Base-by-base conservation (phyloP, 108 stramenopile genomes). In the Mayamaea pseudoterrestris region DNA sequence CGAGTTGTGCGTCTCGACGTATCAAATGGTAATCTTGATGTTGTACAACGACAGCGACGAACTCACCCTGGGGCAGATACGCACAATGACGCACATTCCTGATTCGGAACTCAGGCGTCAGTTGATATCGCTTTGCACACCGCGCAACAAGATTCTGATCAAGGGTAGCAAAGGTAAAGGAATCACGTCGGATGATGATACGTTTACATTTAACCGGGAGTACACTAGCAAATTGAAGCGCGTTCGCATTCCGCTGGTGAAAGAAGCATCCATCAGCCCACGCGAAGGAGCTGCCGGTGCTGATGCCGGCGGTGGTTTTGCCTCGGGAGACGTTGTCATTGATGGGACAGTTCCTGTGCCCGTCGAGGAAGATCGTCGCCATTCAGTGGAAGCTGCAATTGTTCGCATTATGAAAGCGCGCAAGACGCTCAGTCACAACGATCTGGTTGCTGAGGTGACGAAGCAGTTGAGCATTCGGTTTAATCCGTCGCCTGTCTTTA, bases 351-450 rank as follows among this genome's bases (percentile, higher is more conserved):
- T 88, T 24, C 90, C 87, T 16, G 52, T 75, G 12, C 53, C 73
- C 29, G 90, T 93, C 27, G 90, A 92, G 57, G 89, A 92, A 60
- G 87, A 95, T 46, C 69, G 87, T 40, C 76, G 86, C 27, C 92
- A 97, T 58, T 65, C 90, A 34, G 78, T 94, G 23, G 97, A 98
- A 60, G 94, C 96, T 17, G 87, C 93, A 12, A 79, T 97, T 42
- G 95, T 98, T 1, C 73, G 96, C 41, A 93, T 97, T 53, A 97
- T 97, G 96, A 97, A 97, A 69, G 83, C 94, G 4, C 74, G 97
- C 36, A 94, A 95, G 60, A 51, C 58, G 9, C 59, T 94, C 30
- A 60, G 76, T 51, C 97, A 98, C 75, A 93, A 93, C 64, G 95
- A 93, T 35, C 73, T 97, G 51, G 77, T 97, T 46, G 90, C 90